Evolutionary conservation across 1,284 basidiomycete species (phyloP).

Genomic region (Cutaneotrichosporon cutaneum): DNA sequence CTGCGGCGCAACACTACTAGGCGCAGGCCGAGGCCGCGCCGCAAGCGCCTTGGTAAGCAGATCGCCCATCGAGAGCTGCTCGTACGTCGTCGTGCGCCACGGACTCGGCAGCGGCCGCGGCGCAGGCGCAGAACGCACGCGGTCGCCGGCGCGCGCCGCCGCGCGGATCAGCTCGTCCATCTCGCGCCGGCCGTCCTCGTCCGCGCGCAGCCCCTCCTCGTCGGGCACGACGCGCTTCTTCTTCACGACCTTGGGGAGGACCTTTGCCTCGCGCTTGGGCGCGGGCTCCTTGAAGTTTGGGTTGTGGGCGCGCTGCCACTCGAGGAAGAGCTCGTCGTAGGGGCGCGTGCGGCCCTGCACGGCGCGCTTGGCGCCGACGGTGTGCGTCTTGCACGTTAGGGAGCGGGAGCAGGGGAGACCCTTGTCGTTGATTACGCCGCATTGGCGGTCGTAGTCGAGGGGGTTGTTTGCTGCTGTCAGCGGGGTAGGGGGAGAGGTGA

Average conservation of each 20-base stretch:
- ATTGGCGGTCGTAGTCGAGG: slow-evolving; percentile 87
- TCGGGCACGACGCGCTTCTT: slow-evolving; percentile 26
- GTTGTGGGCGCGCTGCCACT: slow-evolving; percentile 90
- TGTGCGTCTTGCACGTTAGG: slow-evolving; percentile 96
- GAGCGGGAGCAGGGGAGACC: slow-evolving; percentile 90
- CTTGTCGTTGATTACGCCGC: slow-evolving; percentile 98
- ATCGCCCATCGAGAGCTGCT: slow-evolving; percentile 39
- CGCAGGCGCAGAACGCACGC: slow-evolving; percentile 17
- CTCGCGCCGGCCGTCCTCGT: slow-evolving; percentile 73
- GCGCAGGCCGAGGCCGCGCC: slow-evolving; percentile 28
- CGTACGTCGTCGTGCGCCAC: slow-evolving; percentile 34
- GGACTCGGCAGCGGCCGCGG: slow-evolving; percentile 16
- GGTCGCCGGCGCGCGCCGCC: slow-evolving; percentile 60
- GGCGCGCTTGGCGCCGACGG: slow-evolving; percentile 92
- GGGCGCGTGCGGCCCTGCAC: slow-evolving; percentile 80
- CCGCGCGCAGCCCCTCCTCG: slow-evolving; percentile 63
- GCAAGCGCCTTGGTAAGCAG: slow-evolving; percentile 44
- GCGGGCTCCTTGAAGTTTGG: slow-evolving; percentile 92
- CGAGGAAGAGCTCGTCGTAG: slow-evolving; percentile 84
- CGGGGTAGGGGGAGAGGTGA: too few relatives aligned
- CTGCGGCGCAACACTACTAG: background rate
- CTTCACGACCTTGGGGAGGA: slow-evolving; percentile 55
- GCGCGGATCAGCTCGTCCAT: slow-evolving; percentile 61
- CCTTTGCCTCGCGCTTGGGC: slow-evolving; percentile 57
- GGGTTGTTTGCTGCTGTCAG: slow-evolving; percentile 57